Evolutionary conservation across 1,284 basidiomycete genomes (phyloP).

Genomic region (Ustilago trichophora): DNA sequence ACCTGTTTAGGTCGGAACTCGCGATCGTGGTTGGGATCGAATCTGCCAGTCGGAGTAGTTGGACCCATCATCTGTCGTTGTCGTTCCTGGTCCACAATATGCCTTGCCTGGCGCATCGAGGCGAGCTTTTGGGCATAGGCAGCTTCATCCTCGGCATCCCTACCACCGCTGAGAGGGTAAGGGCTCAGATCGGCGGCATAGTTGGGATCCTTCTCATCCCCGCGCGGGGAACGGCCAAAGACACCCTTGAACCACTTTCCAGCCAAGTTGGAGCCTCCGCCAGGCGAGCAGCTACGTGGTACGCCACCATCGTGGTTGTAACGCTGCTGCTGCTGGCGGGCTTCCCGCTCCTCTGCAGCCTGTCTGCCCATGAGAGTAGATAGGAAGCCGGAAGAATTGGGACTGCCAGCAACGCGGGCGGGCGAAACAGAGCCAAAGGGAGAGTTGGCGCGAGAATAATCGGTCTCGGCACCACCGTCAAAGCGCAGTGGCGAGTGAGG

Average conservation of each 20-base stretch:
- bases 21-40: slow-evolving; percentile 26
- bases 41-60: slow-evolving; percentile 8
- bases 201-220: slow-evolving; percentile 32
- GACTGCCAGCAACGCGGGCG: slow-evolving; percentile 12
- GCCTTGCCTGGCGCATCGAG: slow-evolving; percentile 53
- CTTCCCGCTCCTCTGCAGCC: too few relatives aligned
- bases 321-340: too few relatives aligned
- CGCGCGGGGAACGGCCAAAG: slow-evolving; percentile 47
- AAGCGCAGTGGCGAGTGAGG: slow-evolving; percentile 23
- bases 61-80: slow-evolving; percentile 31
- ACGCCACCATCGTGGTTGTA: slow-evolving; percentile 5
- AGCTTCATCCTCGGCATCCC: slow-evolving; percentile 52
- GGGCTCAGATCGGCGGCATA: slow-evolving; percentile 7
- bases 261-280: slow-evolving; percentile 29
- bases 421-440: slow-evolving; percentile 53
- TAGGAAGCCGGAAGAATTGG: slow-evolving; percentile 38
- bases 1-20: slow-evolving; percentile 26
- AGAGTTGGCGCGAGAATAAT: slow-evolving; percentile 39
- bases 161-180: slow-evolving; percentile 1
- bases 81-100: slow-evolving; percentile 61
- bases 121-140: slow-evolving; percentile 48
- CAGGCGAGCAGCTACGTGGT: slow-evolving; percentile 20
- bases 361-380: slow-evolving; percentile 19
- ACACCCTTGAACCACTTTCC: slow-evolving; percentile 56
- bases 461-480: slow-evolving; percentile 25